A percentile compares a stretch with the other conserved stretches of the same genome.
These are phyloP conservation scores for Penicillium psychrosexuale DNA, from an alignment of 2,329 filamentous ascomycete species.

Conservation along the genomic window DNA sequence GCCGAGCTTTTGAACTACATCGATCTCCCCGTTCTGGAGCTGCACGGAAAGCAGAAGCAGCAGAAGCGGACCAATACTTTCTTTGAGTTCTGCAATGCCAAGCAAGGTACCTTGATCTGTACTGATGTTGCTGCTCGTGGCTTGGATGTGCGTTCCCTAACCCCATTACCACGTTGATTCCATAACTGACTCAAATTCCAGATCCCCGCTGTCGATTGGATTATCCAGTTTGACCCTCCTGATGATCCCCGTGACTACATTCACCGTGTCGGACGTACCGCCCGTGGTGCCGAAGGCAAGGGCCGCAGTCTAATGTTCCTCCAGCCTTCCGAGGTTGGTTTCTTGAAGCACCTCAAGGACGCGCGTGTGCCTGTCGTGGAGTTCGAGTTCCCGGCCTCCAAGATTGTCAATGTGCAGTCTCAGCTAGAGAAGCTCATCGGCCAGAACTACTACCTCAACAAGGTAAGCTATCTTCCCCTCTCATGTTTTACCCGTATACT, in stretches of 20 bases:
- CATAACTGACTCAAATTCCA: neutral
- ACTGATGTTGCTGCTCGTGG: slow-evolving; percentile 95
- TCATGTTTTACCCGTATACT: neutral
- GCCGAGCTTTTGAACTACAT: slow-evolving; percentile 96
- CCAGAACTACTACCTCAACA: slow-evolving; percentile 96
- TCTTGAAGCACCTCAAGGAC: slow-evolving; percentile 85
- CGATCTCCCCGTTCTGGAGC: slow-evolving; percentile 79
- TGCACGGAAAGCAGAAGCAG: slow-evolving; percentile 97
- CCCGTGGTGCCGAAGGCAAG: slow-evolving; percentile 76
- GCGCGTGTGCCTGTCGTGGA: slow-evolving; percentile 91
- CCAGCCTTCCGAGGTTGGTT: slow-evolving; percentile 86
- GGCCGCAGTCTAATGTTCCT: slow-evolving; percentile 91
- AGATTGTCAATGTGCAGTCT: slow-evolving; percentile 84
- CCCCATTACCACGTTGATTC: neutral
- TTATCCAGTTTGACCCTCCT: slow-evolving; percentile 91
- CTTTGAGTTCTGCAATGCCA: slow-evolving; percentile 89
- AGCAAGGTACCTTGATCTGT: slow-evolving; percentile 84
- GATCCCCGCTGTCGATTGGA: slow-evolving; percentile 93
- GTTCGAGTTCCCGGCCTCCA: slow-evolving; percentile 90
- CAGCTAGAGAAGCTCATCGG: slow-evolving; percentile 92
- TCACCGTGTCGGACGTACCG: slow-evolving; percentile 92
- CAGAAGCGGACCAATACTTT: slow-evolving; percentile 99
- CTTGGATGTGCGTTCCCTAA: slow-evolving; percentile 57
- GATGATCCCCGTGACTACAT: slow-evolving; percentile 91
- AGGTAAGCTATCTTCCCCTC: slow-evolving; percentile 49